Evolutionary conservation across 805 yeast genomes (phyloP).

Genomic region (Nakazawaea wickerhamii): DNA sequence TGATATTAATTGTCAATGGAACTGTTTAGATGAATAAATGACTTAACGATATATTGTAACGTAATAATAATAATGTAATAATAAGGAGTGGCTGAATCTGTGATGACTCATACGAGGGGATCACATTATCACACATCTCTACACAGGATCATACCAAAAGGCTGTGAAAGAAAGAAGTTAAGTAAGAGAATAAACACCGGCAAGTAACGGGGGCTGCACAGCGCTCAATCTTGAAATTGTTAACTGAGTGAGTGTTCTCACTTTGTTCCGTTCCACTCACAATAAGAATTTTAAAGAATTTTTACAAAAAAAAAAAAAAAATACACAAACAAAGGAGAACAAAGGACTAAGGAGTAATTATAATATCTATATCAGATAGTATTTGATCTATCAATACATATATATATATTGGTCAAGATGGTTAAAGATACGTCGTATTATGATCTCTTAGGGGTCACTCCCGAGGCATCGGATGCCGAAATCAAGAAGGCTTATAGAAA

Average conservation of each 20-base stretch:
- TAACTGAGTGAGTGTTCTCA: too few species aligned
- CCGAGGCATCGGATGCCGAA: conserved; percentile 56
- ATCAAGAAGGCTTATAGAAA: conserved; percentile 78
- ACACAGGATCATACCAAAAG: neutral
- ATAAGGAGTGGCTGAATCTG: too few species aligned
- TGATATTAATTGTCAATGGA: conserved; percentile 85
- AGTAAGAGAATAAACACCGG: neutral
- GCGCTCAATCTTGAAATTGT: too few species aligned
- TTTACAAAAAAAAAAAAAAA: too few species aligned
- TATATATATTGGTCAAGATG: conserved; percentile 32
- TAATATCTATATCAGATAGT: neutral
- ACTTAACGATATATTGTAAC: neutral
- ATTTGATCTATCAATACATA: neutral
- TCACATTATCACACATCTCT: too few species aligned
- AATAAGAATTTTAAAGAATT: too few species aligned
- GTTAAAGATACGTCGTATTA: conserved; percentile 73
- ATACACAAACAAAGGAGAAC: too few species aligned
- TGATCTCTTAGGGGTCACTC: conserved; percentile 54
- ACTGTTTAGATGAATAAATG: conserved; percentile 18
- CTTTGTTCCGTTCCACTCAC: too few species aligned
- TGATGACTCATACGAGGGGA: too few species aligned
- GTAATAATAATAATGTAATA: too few species aligned
- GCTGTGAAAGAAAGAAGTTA: neutral
- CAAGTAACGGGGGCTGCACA: conserved; percentile 4
- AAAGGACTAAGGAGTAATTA: too few species aligned